Base-by-base conservation (phyloP, 2,329 filamentous ascomycete species). In the Pseudogymnoascus sp. region DNA sequence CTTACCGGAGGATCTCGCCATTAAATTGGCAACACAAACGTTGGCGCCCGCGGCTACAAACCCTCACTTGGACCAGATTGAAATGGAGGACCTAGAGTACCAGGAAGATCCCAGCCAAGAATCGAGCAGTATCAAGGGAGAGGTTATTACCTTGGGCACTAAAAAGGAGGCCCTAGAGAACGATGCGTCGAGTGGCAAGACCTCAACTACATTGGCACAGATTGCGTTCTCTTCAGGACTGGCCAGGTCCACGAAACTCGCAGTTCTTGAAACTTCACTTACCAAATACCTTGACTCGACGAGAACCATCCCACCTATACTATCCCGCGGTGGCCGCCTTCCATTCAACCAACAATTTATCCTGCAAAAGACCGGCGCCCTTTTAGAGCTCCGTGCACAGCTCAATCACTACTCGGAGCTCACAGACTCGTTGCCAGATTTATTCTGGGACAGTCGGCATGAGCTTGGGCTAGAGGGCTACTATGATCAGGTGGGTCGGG, bases 341-440 rank as follows among this genome's bases (percentile, higher is more conserved):
- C 81, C 85, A 6, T 88, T 86, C 65, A 84, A 81, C 18, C 81
- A 91, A 59, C 81, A 82, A 60, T 93, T 96, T 73, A 93, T 97
- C 70, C 79, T 97, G 25, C 87, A 90, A 66, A 96, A 97, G 75
- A 97, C 94, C 0, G 94, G 94, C 63, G 91, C 97, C 74, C 81
- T 99, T 6, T 82, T 97, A 16, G 88, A 87, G 69, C 85, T 97
- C 59, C 87, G 94, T 54, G 93, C 93, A 0, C 91, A 96, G 70
- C 81, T 99, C 57, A 99, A 99, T 71, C 88, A 97, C 67, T 97
- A 97, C 77, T 96, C 91, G 1, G 94, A 97, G 74, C 83, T 99
- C 34, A 97, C 94, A 0, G 94, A 99, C 75, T 91, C 90, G 16
- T 81, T 97, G 16, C 94, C 94, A 0, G 94, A 99, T 74, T 85